phyloP scores from a whole-genome alignment of 345 rosid genomes.

The Melastoma malabathricum region DNA sequence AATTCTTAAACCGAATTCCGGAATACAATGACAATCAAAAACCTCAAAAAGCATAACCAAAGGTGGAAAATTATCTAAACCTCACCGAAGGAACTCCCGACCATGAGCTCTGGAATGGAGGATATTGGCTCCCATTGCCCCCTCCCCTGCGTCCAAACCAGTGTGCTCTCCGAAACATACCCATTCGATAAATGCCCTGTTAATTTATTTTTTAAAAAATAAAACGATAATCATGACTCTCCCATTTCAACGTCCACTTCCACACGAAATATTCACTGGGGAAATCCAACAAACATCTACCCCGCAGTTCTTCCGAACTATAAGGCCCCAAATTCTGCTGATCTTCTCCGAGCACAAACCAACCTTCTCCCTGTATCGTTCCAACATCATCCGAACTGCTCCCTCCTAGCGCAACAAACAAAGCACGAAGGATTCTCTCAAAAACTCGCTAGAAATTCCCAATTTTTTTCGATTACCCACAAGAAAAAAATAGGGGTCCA shows the following conservation, averaged over 20 bases:
- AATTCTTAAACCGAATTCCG: background rate
- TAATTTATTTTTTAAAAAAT: constrained; percentile 13
- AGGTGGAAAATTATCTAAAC: constrained; percentile 14
- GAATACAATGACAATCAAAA: background rate
- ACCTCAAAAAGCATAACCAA: constrained; percentile 20
- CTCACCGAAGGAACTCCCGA: constrained; percentile 28
- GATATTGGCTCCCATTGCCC: constrained; percentile 77
- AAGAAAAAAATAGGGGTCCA: too few species aligned
- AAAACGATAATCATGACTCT: background rate
- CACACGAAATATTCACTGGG: constrained; percentile 26
- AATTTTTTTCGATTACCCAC: too few species aligned
- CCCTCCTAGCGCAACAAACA: too few species aligned
- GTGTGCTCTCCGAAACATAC: constrained; percentile 50
- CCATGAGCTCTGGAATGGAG: constrained; percentile 44
- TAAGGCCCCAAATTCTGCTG: constrained; percentile 73
- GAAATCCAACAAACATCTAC: constrained; percentile 48
- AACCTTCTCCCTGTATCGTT: constrained; percentile 24
- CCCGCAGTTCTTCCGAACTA: constrained; percentile 47
- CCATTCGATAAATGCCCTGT: constrained; percentile 83
- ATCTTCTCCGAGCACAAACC: constrained; percentile 71
- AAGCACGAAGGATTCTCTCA: too few species aligned
- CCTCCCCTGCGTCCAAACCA: constrained; percentile 82
- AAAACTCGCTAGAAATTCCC: too few species aligned
- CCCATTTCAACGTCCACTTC: background rate
- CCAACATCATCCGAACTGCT: too few species aligned